These are phyloP conservation scores for Vitis amurensis DNA, from an alignment of 164 flowering plant genomes.

Conservation along the genomic window DNA sequence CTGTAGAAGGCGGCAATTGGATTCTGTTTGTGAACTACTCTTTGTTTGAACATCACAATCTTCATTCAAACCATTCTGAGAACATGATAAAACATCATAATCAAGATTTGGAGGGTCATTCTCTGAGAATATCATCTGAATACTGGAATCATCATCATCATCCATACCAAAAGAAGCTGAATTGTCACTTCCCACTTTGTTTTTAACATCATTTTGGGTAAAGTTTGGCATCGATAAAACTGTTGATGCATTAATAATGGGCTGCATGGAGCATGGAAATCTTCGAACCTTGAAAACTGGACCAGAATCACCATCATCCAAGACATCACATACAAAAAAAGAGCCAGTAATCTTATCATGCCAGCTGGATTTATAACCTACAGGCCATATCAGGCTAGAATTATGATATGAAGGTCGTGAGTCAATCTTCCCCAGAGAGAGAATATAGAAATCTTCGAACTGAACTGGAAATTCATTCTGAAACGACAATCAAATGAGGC, in stretches of 20 bases:
- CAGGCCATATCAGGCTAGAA: conserved; percentile 57
- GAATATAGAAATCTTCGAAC: conserved; percentile 79
- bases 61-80: conserved; percentile 25
- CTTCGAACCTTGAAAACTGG: conserved; percentile 77
- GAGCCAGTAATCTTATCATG: conserved; percentile 93
- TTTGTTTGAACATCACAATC: conserved; percentile 16
- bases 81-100: conserved; percentile 46
- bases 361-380: conserved; percentile 88
- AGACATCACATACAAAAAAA: conserved; percentile 66
- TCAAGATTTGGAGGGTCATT: conserved; percentile 42
- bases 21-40: conserved; percentile 18
- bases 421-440: conserved; percentile 72
- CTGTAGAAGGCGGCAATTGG: conserved; percentile 17
- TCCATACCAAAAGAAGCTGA: conserved; percentile 13
- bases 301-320: conserved; percentile 84
- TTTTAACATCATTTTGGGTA: conserved; percentile 18
- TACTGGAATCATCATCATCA: conserved; percentile 43
- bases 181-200: conserved; percentile 20
- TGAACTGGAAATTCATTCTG: conserved; percentile 86
- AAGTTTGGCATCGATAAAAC: conserved; percentile 32
- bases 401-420: conserved; percentile 68
- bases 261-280: conserved; percentile 59
- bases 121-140: conserved; percentile 59
- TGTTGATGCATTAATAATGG: conserved; percentile 67
- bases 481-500: conserved; percentile 4